A percentile compares a stretch with the other conserved stretches of the same genome.
Evolutionary conservation across 805 yeast genomes (phyloP).

Genomic region (Ogataea pini): DNA sequence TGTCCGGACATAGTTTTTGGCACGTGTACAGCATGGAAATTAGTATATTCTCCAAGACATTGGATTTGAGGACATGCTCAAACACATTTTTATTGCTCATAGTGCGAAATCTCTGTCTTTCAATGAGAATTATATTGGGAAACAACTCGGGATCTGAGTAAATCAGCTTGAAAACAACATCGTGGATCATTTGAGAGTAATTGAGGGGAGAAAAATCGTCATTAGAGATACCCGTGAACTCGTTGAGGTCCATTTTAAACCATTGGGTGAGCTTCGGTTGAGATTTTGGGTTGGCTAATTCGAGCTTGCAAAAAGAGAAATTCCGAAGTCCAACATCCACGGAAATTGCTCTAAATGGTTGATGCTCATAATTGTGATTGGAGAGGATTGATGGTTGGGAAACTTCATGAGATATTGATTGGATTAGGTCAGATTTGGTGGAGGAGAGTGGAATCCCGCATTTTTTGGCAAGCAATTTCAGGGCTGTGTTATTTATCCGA

Average conservation of each 20-base stretch:
- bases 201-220: constrained; percentile 31
- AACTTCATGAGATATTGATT: constrained; percentile 7
- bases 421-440: constrained; percentile 17
- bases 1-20: constrained; percentile 8
- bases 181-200: constrained; percentile 27
- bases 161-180: constrained; percentile 23
- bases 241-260: constrained; percentile 35
- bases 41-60: constrained; percentile 54
- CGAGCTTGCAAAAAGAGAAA: constrained; percentile 33
- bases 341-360: constrained; percentile 28
- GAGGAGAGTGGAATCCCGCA: constrained; percentile 22
- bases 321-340: constrained; percentile 39
- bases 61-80: constrained; percentile 53
- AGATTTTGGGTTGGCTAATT: constrained; percentile 2
- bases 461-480: constrained; percentile 16
- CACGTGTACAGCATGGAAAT: constrained; percentile 27
- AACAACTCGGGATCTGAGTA: constrained; percentile 1
- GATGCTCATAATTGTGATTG: constrained; percentile 6
- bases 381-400: constrained; percentile 7
- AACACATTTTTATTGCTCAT: constrained; percentile 46
- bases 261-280: constrained; percentile 31
- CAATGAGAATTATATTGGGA: constrained; percentile 50
- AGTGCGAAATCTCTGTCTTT: constrained; percentile 57
- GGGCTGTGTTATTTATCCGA: constrained; percentile 12
- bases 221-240: constrained; percentile 17